Evolutionary conservation across 805 yeast genomes (phyloP).

Genomic region (Suhomyces emberorum): DNA sequence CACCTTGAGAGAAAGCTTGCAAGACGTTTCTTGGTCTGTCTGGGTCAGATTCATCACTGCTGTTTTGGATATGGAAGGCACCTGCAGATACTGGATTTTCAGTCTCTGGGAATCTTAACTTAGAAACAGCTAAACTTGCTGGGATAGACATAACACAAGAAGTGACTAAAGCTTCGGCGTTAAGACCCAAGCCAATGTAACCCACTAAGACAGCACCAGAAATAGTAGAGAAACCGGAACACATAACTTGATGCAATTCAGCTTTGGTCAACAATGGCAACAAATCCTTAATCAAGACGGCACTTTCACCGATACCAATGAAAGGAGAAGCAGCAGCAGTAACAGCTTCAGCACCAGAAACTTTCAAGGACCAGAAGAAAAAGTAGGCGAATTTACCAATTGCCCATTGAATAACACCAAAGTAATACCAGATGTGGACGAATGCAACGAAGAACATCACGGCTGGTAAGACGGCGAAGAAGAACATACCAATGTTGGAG

Average conservation of each 20-base stretch:
- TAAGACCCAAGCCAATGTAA: constrained; percentile 60
- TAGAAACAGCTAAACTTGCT: constrained; percentile 58
- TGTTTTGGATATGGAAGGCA: constrained; percentile 41
- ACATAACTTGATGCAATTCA: constrained; percentile 60
- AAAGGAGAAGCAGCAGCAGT: constrained; percentile 68
- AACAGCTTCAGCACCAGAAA: constrained; percentile 63
- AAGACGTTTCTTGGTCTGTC: constrained; percentile 46
- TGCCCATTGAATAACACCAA: constrained; percentile 58
- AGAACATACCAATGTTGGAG: constrained; percentile 44
- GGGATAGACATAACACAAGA: constrained; percentile 71
- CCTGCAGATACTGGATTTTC: constrained; percentile 53
- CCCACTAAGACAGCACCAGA: constrained; percentile 63
- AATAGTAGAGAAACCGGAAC: constrained; percentile 62
- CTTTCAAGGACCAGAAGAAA: constrained; percentile 57
- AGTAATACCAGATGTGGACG: constrained; percentile 57
- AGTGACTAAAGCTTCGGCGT: constrained; percentile 58
- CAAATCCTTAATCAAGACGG: constrained; percentile 57
- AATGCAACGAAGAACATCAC: constrained; percentile 63
- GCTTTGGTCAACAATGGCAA: constrained; percentile 57
- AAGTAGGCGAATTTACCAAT: constrained; percentile 54
- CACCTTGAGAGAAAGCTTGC: constrained; percentile 59
- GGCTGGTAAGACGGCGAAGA: constrained; percentile 59
- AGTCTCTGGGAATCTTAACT: constrained; percentile 58
- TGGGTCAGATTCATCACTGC: constrained; percentile 20
- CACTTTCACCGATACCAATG: constrained; percentile 64